These are phyloP conservation scores for Venturia pyrina DNA, from an alignment of 2,329 filamentous ascomycete genomes.

Conservation along the genomic window DNA sequence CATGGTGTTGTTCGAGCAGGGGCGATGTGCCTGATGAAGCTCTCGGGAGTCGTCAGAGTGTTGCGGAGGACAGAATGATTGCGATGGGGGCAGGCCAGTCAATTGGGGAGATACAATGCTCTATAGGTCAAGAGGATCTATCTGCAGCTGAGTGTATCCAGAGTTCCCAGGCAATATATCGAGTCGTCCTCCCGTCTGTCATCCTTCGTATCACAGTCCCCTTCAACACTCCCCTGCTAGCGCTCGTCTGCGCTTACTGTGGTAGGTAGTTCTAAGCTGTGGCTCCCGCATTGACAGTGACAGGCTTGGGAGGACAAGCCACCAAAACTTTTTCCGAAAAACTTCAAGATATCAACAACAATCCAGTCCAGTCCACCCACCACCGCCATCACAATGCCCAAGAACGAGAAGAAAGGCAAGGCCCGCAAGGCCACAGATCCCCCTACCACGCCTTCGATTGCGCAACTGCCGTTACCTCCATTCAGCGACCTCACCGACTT, in stretches of 20 bases:
- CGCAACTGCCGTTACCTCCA: background rate
- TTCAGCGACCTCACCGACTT: constrained; percentile 25
- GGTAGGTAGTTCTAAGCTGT: no score
- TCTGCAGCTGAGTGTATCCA: background rate
- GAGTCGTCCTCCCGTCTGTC: background rate
- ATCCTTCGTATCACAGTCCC: background rate
- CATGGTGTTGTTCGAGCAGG: background rate
- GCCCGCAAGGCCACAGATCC: background rate
- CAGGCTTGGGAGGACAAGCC: background rate
- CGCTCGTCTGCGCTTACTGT: background rate
- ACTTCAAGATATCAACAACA: background rate
- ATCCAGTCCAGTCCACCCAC: background rate
- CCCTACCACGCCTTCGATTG: no score
- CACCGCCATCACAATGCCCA: background rate
- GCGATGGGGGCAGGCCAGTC: background rate
- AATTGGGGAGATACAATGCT: background rate
- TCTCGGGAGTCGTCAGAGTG: background rate
- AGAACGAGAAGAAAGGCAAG: background rate
- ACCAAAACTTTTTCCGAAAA: background rate
- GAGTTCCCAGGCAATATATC: background rate
- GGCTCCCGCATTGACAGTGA: no score
- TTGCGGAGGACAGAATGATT: background rate
- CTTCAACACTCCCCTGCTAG: background rate
- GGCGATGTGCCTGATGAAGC: background rate
- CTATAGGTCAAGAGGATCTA: background rate